A percentile compares a stretch with the other conserved stretches of the same genome.
These are phyloP conservation scores for Clitopilus passeckerianus DNA, from an alignment of 768 basidiomycete genomes.

Conservation along the genomic window DNA sequence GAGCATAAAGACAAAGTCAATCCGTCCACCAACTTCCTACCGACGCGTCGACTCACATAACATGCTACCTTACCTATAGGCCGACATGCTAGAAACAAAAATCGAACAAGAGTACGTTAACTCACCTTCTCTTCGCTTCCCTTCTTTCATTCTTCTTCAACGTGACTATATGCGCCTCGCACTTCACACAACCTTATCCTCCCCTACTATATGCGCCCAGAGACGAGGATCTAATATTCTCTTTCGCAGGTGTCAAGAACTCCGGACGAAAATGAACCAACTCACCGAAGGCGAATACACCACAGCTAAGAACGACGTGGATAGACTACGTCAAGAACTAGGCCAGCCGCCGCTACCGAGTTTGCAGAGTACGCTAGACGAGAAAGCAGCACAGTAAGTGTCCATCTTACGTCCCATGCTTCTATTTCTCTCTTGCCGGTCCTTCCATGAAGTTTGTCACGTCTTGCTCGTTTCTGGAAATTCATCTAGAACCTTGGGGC, in stretches of 20 bases:
- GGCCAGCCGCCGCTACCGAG: slow-evolving; percentile 72
- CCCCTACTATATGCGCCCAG: neutral
- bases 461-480: neutral
- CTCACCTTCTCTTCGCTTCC: neutral
- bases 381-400: slow-evolving; percentile 52
- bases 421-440: slow-evolving; percentile 1
- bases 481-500: neutral
- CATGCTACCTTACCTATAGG: slow-evolving; percentile 27
- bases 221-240: neutral
- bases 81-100: slow-evolving; percentile 63
- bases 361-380: slow-evolving; percentile 70
- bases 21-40: slow-evolving; percentile 2
- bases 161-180: neutral
- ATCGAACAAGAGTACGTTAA: slow-evolving; percentile 62
- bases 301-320: slow-evolving; percentile 70
- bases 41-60: neutral
- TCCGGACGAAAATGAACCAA: slow-evolving; percentile 58
- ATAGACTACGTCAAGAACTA: slow-evolving; percentile 68
- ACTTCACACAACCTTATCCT: neutral
- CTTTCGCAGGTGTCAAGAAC: slow-evolving; percentile 51
- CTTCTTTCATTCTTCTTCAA: neutral
- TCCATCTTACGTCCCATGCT: neutral
- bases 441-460: neutral
- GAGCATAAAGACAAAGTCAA: slow-evolving; percentile 73
- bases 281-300: slow-evolving; percentile 78